Evolutionary conservation across 1,139 yeast genomes (phyloP), one percentile per base, ranked within the genome.

Genomic region (Diutina ranongensis): DNA sequence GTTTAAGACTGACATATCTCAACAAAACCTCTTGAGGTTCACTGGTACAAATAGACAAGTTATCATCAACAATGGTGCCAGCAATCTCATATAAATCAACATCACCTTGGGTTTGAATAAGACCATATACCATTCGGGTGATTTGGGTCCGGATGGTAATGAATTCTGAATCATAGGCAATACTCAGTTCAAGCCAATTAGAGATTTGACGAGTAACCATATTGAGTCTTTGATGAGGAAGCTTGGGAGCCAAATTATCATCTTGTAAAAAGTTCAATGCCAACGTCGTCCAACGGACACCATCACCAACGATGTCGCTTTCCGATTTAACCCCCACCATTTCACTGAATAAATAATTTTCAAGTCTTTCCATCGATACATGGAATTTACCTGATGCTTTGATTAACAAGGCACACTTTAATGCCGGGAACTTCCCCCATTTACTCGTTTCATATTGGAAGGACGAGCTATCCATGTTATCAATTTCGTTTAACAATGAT

Each of bases 291-390:
- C 73, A 69, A 36, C 57, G 60, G 36, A 76, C 56, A 0, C 83
- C 83, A 2, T 56, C 57, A 1, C 55, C 47, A 5, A 69, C 48
- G 12, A 78, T 67, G 27, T 71, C 71, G 4, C 54, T 46, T 1
- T 63, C 56, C 1, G 68, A 55, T 45, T 63, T 68, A 1, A 73
- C 64, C 1, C 87, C 85, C 46, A 83, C 64, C 28, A 83, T 59
- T 51, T 81, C 88, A 1, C 89, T 78, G 10, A 80, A 77, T n/a
- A 76, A 65, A 49, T 68, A 69, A 51, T 79, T 82, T 50, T 87
- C 71, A n/a, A 76, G 53, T 50, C 80, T 68, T 22, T 73, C 80
- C 46, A 73, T 65, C 35, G 62, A 59, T 0, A 62, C 49, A 15
- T 70, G 52, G 48, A 71, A 67, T 16, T 66, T 49, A 18, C 44